A percentile compares a stretch with the other conserved stretches of the same genome.
phyloP scores from a whole-genome alignment of 441 rosid species.

The Mallotus japonicus region DNA sequence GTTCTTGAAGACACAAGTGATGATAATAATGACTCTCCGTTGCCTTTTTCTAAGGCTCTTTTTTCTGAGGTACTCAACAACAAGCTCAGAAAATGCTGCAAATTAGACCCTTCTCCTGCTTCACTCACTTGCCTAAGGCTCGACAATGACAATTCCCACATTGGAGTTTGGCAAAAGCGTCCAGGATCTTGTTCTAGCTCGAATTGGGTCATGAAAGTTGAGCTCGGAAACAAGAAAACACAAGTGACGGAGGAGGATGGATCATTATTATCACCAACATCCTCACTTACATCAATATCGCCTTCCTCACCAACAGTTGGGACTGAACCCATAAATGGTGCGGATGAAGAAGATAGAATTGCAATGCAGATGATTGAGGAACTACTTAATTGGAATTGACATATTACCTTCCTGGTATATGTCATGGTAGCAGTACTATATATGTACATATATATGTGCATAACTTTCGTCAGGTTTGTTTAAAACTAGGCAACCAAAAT shows the following conservation, averaged over 20 bases:
- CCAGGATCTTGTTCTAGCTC: constrained; percentile 45
- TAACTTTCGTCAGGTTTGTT: not conserved
- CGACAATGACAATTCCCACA: constrained; percentile 67
- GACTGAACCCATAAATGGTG: constrained; percentile 17
- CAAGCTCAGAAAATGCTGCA: constrained; percentile 59
- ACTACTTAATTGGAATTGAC: constrained; percentile 58
- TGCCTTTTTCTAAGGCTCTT: constrained; percentile 38
- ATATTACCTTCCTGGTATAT: not conserved
- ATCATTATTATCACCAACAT: constrained; percentile 12
- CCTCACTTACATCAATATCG: constrained; percentile 5
- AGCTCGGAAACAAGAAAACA: constrained; percentile 41
- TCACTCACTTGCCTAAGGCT: constrained; percentile 79
- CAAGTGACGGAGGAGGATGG: constrained; percentile 25
- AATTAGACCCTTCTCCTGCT: constrained; percentile 45
- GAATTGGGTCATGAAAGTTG: constrained; percentile 71
- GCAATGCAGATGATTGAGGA: constrained; percentile 85
- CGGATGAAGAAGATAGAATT: constrained; percentile 52
- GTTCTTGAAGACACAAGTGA: constrained; percentile 15
- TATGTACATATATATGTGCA: not conserved
- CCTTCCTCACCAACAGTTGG: constrained; percentile 8
- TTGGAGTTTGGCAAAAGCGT: constrained; percentile 78
- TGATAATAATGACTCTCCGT: constrained; percentile 19
- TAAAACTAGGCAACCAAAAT: not conserved
- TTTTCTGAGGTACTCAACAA: constrained; percentile 47
- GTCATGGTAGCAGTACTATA: not conserved